phyloP scores from a whole-genome alignment of 352 stramenopile species.

The Phytopythium kandeliae region DNA sequence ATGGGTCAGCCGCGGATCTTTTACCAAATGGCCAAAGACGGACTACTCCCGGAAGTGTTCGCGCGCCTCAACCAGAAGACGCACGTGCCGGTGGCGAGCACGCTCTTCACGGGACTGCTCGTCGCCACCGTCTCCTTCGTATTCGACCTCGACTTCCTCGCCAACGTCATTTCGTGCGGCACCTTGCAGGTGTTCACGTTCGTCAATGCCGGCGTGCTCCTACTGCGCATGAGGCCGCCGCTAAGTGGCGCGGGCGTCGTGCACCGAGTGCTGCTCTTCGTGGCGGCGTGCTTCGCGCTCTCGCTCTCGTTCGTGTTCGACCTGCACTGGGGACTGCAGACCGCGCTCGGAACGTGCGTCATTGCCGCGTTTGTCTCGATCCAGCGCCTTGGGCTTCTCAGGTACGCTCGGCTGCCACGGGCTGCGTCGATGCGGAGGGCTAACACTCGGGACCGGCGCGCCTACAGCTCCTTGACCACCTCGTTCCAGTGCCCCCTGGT shows the following conservation, averaged over 20 bases:
- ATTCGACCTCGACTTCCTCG: constrained; percentile 88
- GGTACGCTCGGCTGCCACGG: constrained; percentile 16
- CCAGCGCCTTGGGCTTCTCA: constrained; percentile 50
- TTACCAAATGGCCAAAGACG: constrained; percentile 89
- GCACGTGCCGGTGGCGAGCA: constrained; percentile 70
- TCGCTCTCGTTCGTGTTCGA: constrained; percentile 70
- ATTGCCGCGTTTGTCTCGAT: constrained; percentile 43
- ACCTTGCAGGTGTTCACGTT: constrained; percentile 93
- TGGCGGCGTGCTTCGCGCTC: constrained; percentile 46
- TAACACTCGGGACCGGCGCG: neutral
- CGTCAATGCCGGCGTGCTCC: constrained; percentile 87
- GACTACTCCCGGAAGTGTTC: constrained; percentile 61
- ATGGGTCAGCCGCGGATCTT: constrained; percentile 92
- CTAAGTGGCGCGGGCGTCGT: constrained; percentile 33
- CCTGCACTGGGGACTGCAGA: constrained; percentile 44
- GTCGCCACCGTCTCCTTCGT: constrained; percentile 80
- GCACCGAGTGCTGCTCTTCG: constrained; percentile 52
- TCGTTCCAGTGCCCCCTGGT: constrained; percentile 62
- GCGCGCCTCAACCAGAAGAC: constrained; percentile 52
- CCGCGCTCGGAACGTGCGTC: constrained; percentile 22
- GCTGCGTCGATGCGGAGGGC: too few species aligned
- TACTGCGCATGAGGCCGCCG: constrained; percentile 62
- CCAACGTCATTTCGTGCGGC: constrained; percentile 90
- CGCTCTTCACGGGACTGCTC: constrained; percentile 85
- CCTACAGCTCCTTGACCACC: constrained; percentile 17